A percentile compares a stretch with the other conserved stretches of the same genome.
Conservation (phyloP, 2,329 filamentous ascomycete species). For the Colletotrichum truncatum region DNA sequence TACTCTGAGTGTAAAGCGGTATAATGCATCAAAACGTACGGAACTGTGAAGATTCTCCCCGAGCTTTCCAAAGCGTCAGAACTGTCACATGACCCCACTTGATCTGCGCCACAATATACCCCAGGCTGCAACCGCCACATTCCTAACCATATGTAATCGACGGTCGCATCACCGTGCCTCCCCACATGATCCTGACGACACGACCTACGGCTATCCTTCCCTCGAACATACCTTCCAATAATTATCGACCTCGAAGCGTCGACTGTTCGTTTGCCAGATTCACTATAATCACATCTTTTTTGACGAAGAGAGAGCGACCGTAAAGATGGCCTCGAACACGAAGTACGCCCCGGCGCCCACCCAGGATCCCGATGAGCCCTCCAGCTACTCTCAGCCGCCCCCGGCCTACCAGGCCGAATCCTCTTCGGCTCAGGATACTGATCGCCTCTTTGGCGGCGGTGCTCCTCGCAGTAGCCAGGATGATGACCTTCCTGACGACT, state of each 20-base stretch:
- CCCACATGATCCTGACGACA: constrained; percentile 30
- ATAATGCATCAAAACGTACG: background rate
- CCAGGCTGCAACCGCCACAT: constrained; percentile 12
- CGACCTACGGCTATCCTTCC: constrained; percentile 2
- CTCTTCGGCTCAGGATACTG: constrained; percentile 60
- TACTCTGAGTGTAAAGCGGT: rapidly evolving
- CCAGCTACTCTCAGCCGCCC: constrained; percentile 77
- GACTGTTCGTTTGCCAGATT: too few species aligned
- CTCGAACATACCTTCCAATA: background rate
- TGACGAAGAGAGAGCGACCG: background rate
- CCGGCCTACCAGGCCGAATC: constrained; percentile 75
- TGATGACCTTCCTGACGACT: constrained; percentile 89
- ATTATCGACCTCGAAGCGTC: too few species aligned
- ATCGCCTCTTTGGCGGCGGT: constrained; percentile 70
- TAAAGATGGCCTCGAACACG: constrained; percentile 74
- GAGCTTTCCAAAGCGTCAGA: background rate
- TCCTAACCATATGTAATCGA: background rate
- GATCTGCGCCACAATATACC: constrained; percentile 15
- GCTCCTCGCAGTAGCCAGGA: constrained; percentile 83
- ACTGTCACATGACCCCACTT: constrained; percentile 13
- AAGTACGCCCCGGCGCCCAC: constrained; percentile 87
- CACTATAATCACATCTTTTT: too few species aligned
- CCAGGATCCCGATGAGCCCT: constrained; percentile 84
- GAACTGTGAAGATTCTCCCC: constrained; percentile 1
- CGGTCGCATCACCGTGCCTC: constrained; percentile 20